Evolutionary conservation across 1,284 basidiomycete genomes (phyloP), one percentile per base, ranked within the genome.

Genomic region (Crucibulum parvulum): DNA sequence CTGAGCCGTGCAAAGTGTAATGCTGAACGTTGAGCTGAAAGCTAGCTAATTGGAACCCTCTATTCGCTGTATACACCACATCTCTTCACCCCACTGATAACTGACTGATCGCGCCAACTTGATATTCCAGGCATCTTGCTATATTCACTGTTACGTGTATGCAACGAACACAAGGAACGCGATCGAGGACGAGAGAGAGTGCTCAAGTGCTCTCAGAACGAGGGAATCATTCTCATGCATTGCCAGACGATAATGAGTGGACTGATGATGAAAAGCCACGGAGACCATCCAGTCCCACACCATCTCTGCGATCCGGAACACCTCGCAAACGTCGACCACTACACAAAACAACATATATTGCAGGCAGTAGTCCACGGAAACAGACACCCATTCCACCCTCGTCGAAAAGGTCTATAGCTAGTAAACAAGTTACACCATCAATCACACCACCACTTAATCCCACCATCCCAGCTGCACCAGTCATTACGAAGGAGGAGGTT

Each of bases 231-330:
- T 11, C 16, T 43, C 15, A 18, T 9, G 18, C 15, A 3, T 11
- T 35, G 34, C 31, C 36, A 55, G 60, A 63, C 38, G 66, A 70
- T 6, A 53, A 56, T 18, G 61, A 60, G 13, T 74, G 73, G 73
- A 67, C 71, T 57, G 70, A 69, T 39, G 62, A 69, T 41, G 66
- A 63, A 24, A 52, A 50, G 15, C 41, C 55, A 35, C 31, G 34
- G 10, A 39, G 46, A 16, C 53, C 55, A 13, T 48, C 56, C 24
- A 59, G 60, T 31, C 56, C 63, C 8, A 52, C 59, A 38, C 50
- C 43, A 11, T 67, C 67, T 41, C 52, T 65, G 43, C 63, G 64
- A 39, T 65, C 65, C n/a, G 46, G 10, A 11, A 63, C 62, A 35
- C 64, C 64, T 56, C 68, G 65, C 37, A 62, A 61, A 52, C 64